Evolutionary conservation across 306 rosid genomes (phyloP).

Genomic region (Purshia tridentata): DNA sequence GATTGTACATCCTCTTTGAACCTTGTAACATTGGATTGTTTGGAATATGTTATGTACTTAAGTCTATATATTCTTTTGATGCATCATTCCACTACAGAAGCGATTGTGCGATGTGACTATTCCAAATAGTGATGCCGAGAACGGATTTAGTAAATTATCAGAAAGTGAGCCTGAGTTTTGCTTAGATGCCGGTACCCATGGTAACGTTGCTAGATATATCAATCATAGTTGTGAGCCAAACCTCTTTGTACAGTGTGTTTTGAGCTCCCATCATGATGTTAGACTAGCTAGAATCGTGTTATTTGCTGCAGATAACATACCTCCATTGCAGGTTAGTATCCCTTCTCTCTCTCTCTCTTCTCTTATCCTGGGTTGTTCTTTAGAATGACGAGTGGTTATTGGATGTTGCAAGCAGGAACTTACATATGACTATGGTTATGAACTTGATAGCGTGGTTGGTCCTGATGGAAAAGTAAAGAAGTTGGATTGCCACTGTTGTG

Average conservation of each 20-base stretch:
- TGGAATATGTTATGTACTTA: background rate
- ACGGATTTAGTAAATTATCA: slow-evolving; percentile 1
- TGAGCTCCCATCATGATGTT: slow-evolving; percentile 32
- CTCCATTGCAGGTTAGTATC: slow-evolving; percentile 25
- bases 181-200: slow-evolving; percentile 25
- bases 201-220: slow-evolving; percentile 35
- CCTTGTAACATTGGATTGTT: background rate
- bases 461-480: slow-evolving; percentile 32
- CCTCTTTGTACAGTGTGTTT: slow-evolving; percentile 38
- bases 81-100: slow-evolving; percentile 18
- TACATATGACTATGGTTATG: slow-evolving; percentile 40
- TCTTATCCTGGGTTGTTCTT: too few relatives aligned
- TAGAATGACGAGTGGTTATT: background rate
- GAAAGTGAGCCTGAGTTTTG: slow-evolving; percentile 28
- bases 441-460: slow-evolving; percentile 33
- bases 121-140: background rate
- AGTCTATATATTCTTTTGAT: background rate
- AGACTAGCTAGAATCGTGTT: slow-evolving; percentile 31
- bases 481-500: slow-evolving; percentile 31
- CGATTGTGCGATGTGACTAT: slow-evolving; percentile 29
- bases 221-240: slow-evolving; percentile 42
- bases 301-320: slow-evolving; percentile 35
- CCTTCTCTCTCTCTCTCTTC: background rate
- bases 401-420: slow-evolving; percentile 31
- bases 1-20: too few relatives aligned